phyloP scores from a whole-genome alignment of 441 rosid genomes.

The Francoa sonchifolia region DNA sequence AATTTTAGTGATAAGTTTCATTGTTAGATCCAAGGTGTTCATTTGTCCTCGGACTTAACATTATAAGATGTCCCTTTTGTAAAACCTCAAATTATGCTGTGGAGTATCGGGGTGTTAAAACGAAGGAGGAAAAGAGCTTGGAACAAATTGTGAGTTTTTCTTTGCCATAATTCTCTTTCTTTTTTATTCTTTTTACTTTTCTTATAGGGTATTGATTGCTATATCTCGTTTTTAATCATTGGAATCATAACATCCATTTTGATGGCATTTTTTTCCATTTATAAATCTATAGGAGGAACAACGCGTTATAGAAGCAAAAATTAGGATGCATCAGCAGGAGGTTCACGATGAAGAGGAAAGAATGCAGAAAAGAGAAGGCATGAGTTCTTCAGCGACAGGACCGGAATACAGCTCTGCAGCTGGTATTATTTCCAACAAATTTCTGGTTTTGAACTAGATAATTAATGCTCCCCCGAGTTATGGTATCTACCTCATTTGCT shows the following conservation, averaged over 20 bases:
- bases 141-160: conserved; percentile 71
- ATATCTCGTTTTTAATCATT: too few relatives aligned
- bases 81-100: conserved; percentile 94
- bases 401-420: conserved; percentile 40
- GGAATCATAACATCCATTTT: too few relatives aligned
- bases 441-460: conserved; percentile 3
- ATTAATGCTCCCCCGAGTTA: too few relatives aligned
- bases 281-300: conserved; percentile 76
- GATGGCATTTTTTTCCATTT: too few relatives aligned
- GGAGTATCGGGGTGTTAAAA: conserved; percentile 80
- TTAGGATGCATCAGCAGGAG: conserved; percentile 80
- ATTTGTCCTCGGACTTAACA: conserved; percentile 27
- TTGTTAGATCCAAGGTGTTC: not conserved
- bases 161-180: conserved; percentile 4
- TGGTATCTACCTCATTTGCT: conserved; percentile 7
- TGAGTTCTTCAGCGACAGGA: conserved; percentile 50
- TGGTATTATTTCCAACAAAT: conserved; percentile 26
- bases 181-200: not conserved
- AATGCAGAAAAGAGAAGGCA: conserved; percentile 61
- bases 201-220: too few relatives aligned
- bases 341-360: conserved; percentile 89
- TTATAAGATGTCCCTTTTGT: conserved; percentile 83
- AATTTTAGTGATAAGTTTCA: too few relatives aligned
- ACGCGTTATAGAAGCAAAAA: conserved; percentile 89
- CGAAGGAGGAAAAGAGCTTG: conserved; percentile 89